phyloP scores from a whole-genome alignment of 495 filamentous ascomycete species.

The Acidiella bohemica region DNA sequence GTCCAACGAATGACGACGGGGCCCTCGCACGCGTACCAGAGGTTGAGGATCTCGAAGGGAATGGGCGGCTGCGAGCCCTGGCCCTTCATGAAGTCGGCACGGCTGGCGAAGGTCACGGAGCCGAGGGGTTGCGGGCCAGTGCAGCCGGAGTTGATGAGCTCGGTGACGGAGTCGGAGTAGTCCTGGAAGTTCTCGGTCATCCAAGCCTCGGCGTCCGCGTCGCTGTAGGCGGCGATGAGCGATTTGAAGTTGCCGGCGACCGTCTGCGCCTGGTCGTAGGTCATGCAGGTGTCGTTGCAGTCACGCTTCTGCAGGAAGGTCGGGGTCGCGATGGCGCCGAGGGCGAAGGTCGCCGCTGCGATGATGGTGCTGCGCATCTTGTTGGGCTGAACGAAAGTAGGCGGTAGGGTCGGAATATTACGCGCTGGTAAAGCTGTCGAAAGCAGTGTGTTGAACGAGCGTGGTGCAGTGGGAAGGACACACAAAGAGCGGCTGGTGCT shows the following conservation, averaged over 20 bases:
- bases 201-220: constrained; percentile 1
- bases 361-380: constrained; percentile 55
- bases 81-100: constrained; percentile 4
- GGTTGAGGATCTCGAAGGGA: constrained; percentile 17
- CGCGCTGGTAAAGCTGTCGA: background rate
- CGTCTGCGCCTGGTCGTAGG: constrained; percentile 6
- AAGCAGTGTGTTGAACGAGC: background rate
- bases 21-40: constrained; percentile 17
- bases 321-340: constrained; percentile 47
- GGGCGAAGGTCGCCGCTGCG: constrained; percentile 44
- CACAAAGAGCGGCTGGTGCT: background rate
- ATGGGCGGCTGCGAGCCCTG: constrained; percentile 12
- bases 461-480: constrained; percentile 1
- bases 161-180: constrained; percentile 16
- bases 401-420: background rate
- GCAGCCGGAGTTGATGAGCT: constrained; percentile 18
- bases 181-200: constrained; percentile 13
- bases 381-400: background rate
- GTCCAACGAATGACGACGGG: constrained; percentile 16
- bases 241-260: constrained; percentile 16
- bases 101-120: constrained; percentile 14
- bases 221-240: constrained; percentile 11
- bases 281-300: constrained; percentile 19
- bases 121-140: constrained; percentile 8
- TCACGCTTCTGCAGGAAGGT: constrained; percentile 38